Conservation (phyloP, 1,284 basidiomycete species). For the Spongiforma sp. region DNA sequence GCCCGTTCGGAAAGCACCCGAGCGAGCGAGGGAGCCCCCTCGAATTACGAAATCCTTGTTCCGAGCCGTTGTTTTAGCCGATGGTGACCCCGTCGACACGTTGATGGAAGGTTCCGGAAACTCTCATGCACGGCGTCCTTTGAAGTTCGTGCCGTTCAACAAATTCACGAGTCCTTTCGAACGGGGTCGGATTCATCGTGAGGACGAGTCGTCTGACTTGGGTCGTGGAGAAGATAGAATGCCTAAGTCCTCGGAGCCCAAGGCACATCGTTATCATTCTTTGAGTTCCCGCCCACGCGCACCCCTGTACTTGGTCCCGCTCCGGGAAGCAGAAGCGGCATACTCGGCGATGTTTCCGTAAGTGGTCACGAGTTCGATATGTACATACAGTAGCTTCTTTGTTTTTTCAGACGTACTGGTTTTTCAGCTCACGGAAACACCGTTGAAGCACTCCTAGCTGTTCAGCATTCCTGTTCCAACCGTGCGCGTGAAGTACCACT, state of each 20-base stretch:
- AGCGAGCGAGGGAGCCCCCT: constrained; percentile 4
- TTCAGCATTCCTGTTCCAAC: too few species aligned
- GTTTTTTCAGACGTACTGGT: constrained; percentile 9
- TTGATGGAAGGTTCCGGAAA: constrained; percentile 16
- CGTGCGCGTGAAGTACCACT: too few species aligned
- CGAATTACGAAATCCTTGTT: constrained; percentile 22
- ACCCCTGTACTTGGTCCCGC: constrained; percentile 31
- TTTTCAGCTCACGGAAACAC: constrained; percentile 1
- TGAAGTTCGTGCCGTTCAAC: constrained; percentile 33
- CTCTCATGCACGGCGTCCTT: constrained; percentile 25
- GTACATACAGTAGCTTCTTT: background rate
- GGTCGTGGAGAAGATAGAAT: background rate
- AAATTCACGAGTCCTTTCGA: constrained; percentile 16
- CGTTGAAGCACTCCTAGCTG: background rate
- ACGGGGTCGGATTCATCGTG: background rate
- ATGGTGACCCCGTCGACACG: constrained; percentile 28
- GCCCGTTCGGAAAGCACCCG: background rate
- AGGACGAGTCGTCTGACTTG: background rate
- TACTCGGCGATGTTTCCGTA: constrained; percentile 36
- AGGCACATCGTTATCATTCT: background rate
- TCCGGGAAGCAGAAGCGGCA: constrained; percentile 35
- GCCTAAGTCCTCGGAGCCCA: background rate
- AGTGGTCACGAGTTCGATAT: constrained; percentile 6
- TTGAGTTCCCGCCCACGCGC: constrained; percentile 3
- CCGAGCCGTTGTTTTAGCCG: constrained; percentile 32